A percentile compares a stretch with the other conserved stretches of the same genome.
Conservation (phyloP, 306 rosid species). For the Notholithocarpus densiflorus region DNA sequence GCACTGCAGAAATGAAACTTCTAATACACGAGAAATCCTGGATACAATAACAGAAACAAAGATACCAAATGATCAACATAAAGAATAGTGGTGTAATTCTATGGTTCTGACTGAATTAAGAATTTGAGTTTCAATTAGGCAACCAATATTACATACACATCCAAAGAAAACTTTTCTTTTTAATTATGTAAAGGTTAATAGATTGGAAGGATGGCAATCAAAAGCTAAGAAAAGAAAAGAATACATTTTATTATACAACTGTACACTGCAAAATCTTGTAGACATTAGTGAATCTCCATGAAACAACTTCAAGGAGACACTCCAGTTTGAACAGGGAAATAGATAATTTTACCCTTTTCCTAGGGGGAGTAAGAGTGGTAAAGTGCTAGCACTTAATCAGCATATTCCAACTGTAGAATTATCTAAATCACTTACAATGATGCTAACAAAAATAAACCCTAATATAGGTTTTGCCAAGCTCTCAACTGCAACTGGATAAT, state of each 20-base stretch:
- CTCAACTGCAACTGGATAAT: neutral
- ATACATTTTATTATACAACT: neutral
- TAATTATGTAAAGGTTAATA: neutral
- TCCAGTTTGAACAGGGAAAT: neutral
- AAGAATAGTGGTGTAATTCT: neutral
- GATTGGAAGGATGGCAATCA: neutral
- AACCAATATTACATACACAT: neutral
- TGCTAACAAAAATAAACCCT: neutral
- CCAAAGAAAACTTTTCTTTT: neutral
- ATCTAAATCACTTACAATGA: neutral
- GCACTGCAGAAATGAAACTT: neutral
- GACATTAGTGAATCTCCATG: neutral
- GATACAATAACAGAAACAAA: neutral
- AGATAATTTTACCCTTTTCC: neutral
- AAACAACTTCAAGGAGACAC: neutral
- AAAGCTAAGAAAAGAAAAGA: neutral
- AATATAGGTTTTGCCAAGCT: neutral
- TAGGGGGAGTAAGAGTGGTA: neutral
- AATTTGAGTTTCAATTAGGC: neutral
- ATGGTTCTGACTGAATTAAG: neutral
- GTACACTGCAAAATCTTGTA: neutral
- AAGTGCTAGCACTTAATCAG: neutral
- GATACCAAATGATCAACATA: neutral
- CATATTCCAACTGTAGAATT: neutral
- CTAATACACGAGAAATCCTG: neutral